Conservation (phyloP, 768 basidiomycete species). For the Russula lepida region DNA sequence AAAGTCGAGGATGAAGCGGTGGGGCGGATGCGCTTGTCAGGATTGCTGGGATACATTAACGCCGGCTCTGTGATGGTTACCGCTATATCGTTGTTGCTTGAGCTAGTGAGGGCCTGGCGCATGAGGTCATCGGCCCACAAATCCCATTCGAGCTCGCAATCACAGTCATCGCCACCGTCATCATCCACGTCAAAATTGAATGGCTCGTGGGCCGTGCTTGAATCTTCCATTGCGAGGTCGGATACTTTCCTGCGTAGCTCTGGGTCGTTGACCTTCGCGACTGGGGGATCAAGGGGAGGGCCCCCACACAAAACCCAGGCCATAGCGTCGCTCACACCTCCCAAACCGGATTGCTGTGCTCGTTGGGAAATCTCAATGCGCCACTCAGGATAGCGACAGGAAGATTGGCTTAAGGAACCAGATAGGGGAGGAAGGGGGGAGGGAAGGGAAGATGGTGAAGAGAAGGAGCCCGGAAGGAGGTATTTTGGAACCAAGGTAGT, state of each 20-base stretch:
- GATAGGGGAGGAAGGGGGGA: not conserved
- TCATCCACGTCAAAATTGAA: conserved; percentile 1
- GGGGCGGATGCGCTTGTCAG: not conserved
- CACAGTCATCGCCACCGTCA: conserved; percentile 8
- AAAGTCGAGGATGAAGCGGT: not conserved
- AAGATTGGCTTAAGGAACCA: not conserved
- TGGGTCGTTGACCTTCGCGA: not conserved
- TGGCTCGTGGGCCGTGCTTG: not conserved
- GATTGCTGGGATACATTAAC: not conserved
- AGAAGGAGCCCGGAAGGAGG: not conserved
- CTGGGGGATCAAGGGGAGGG: not conserved
- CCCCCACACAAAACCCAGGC: conserved; percentile 12
- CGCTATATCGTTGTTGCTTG: not conserved
- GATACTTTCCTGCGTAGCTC: not conserved
- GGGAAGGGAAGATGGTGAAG: not conserved
- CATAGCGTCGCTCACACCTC: conserved; percentile 18
- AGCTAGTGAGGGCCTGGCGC: conserved; percentile 10
- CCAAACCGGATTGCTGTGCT: conserved; percentile 22
- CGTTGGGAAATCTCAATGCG: conserved; percentile 19
- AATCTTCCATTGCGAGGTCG: not conserved
- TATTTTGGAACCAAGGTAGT: conserved; percentile 16
- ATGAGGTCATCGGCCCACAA: conserved; percentile 22
- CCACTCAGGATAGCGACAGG: conserved; percentile 25
- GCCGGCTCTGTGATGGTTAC: not conserved
- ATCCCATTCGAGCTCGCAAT: conserved; percentile 25